A percentile compares a stretch with the other conserved stretches of the same genome.
Evolutionary conservation across 164 flowering plant species (phyloP).

Genomic region (Chimonanthus praecox): DNA sequence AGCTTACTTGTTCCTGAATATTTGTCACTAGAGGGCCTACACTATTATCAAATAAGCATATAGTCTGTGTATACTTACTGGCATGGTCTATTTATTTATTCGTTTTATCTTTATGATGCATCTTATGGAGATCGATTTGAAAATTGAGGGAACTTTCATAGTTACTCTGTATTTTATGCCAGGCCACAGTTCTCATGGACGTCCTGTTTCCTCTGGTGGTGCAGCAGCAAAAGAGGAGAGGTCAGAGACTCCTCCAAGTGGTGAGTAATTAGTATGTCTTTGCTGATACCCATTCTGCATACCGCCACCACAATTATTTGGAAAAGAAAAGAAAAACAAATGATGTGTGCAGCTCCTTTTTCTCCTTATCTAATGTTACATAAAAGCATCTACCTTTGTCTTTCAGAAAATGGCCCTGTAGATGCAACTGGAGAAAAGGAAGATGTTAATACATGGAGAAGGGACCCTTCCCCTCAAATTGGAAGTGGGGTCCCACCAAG

Average conservation of each 20-base stretch:
- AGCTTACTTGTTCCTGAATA: neutral
- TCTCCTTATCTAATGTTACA: neutral
- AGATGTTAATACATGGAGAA: slow-evolving; percentile 45
- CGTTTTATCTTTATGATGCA: neutral
- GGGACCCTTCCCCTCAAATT: slow-evolving; percentile 33
- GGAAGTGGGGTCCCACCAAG: slow-evolving; percentile 49
- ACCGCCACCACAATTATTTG: too few species aligned
- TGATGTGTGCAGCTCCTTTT: neutral
- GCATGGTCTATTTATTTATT: neutral
- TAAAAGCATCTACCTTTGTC: neutral
- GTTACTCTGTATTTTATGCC: slow-evolving; percentile 12
- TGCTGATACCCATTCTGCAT: neutral
- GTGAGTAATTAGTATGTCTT: slow-evolving; percentile 23
- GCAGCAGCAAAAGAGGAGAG: slow-evolving; percentile 28
- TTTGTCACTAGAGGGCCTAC: too few species aligned
- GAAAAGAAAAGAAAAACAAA: too few species aligned
- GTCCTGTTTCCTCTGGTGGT: slow-evolving; percentile 57
- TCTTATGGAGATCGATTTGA: neutral
- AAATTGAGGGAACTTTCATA: neutral
- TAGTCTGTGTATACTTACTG: too few species aligned
- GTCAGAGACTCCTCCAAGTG: slow-evolving; percentile 28
- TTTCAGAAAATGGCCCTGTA: slow-evolving; percentile 40
- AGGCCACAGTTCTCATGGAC: slow-evolving; percentile 48
- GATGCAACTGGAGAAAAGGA: slow-evolving; percentile 34
- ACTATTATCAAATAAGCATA: too few species aligned